Evolutionary conservation across 73 alveolate genomes (phyloP).

Genomic region (Tetrahymena elliotti): DNA sequence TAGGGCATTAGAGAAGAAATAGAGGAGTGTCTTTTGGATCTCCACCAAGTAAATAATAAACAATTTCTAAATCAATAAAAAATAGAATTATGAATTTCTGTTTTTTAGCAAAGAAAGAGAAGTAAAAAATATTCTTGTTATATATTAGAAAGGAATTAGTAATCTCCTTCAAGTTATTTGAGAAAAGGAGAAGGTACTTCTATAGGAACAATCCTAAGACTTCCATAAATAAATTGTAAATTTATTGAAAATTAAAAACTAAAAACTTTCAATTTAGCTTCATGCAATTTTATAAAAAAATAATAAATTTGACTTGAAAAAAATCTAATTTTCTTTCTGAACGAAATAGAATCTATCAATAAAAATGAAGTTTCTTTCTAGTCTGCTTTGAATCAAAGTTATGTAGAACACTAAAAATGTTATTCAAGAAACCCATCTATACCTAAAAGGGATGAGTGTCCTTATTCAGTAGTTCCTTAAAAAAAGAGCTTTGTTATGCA

Average conservation of each 20-base stretch:
- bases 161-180: neutral
- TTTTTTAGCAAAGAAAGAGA: neutral
- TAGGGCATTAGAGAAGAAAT: neutral
- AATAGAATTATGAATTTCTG: neutral
- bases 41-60: neutral
- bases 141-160: neutral
- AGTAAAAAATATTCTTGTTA: neutral
- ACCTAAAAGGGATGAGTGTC: neutral
- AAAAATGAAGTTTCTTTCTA: neutral
- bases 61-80: neutral
- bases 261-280: neutral
- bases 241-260: neutral
- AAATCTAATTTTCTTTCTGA: neutral
- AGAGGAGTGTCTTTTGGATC: neutral
- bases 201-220: neutral
- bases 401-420: neutral
- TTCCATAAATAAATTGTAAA: neutral
- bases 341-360: neutral
- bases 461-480: neutral
- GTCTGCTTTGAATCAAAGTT: neutral
- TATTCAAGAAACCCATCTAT: neutral
- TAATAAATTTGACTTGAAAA: neutral
- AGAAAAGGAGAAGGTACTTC: neutral
- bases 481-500: neutral
- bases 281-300: neutral